phyloP scores from a whole-genome alignment of 805 yeast genomes.

The Yarrowia sp. region DNA sequence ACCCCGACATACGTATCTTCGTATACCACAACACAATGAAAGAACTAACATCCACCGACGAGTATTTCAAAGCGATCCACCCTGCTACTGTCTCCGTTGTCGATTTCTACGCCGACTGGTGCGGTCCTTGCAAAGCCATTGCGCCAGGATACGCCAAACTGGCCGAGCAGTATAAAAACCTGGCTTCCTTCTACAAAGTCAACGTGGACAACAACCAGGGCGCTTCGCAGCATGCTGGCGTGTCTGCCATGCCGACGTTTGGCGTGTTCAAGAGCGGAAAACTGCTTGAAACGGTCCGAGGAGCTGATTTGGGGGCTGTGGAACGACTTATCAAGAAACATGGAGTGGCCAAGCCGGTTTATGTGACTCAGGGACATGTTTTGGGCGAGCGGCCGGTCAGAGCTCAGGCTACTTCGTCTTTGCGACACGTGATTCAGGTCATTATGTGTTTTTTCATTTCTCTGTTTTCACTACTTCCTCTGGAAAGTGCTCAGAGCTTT shows the following conservation, averaged over 20 bases:
- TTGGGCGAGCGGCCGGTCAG: not conserved
- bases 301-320: conserved; percentile 7
- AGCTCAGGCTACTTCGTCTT: not conserved
- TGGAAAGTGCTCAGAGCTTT: conserved; percentile 4
- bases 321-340: not conserved
- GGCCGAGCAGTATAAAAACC: conserved; percentile 50
- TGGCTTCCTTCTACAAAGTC: conserved; percentile 79
- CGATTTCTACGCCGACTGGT: conserved; percentile 97
- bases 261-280: not conserved
- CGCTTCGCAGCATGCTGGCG: conserved; percentile 67
- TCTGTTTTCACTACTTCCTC: not conserved
- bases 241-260: conserved; percentile 61
- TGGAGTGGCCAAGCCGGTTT: not conserved
- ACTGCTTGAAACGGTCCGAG: not conserved
- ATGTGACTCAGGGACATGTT: not conserved
- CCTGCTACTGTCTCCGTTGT: conserved; percentile 49
- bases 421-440: not conserved
- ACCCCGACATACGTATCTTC: no score
- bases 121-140: conserved; percentile 98
- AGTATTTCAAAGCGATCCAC: conserved; percentile 7
- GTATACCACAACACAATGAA: not conserved
- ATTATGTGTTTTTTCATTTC: not conserved
- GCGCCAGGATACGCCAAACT: conserved; percentile 74
- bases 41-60: conserved; percentile 1
- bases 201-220: conserved; percentile 83